These are phyloP conservation scores for Dentiscutata heterogama DNA, from an alignment of 371 early-diverging fungal species.

Conservation along the genomic window DNA sequence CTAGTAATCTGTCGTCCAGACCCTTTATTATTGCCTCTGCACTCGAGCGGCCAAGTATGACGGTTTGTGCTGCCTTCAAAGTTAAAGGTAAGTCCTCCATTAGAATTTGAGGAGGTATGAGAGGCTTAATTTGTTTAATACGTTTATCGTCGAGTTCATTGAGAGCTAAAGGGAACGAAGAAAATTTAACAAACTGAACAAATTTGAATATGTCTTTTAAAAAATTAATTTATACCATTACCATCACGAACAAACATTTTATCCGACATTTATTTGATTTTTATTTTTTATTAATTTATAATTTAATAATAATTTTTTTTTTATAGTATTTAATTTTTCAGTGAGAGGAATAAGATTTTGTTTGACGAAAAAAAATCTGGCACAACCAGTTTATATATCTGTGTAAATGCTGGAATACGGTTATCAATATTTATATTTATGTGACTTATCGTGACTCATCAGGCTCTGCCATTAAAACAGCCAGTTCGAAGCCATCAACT, in stretches of 20 bases:
- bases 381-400: too few species aligned
- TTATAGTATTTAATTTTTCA: too few species aligned
- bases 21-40: slow-evolving; percentile 80
- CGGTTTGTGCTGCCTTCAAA: slow-evolving; percentile 56
- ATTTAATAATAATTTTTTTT: too few species aligned
- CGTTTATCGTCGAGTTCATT: slow-evolving; percentile 95
- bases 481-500: too few species aligned
- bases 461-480: too few species aligned
- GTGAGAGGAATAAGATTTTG: too few species aligned
- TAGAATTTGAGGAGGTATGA: slow-evolving; percentile 95
- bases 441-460: too few species aligned
- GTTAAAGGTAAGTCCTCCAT: slow-evolving; percentile 89
- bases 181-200: neutral
- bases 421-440: too few species aligned
- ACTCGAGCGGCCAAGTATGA: slow-evolving; percentile 70
- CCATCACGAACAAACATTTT: slow-evolving; percentile 10
- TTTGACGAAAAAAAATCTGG: too few species aligned
- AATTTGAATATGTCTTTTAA: neutral
- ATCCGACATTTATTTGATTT: neutral
- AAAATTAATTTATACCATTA: neutral
- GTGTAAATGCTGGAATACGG: too few species aligned
- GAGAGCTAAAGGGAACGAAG: slow-evolving; percentile 62
- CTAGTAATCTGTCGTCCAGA: slow-evolving; percentile 84
- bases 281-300: neutral
- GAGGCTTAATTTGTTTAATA: slow-evolving; percentile 88